Percentiles rank a stretch among this genome's conserved stretches.
These are phyloP conservation scores for Phytophthora idaei DNA, from an alignment of 352 stramenopile species.

Conservation along the genomic window DNA sequence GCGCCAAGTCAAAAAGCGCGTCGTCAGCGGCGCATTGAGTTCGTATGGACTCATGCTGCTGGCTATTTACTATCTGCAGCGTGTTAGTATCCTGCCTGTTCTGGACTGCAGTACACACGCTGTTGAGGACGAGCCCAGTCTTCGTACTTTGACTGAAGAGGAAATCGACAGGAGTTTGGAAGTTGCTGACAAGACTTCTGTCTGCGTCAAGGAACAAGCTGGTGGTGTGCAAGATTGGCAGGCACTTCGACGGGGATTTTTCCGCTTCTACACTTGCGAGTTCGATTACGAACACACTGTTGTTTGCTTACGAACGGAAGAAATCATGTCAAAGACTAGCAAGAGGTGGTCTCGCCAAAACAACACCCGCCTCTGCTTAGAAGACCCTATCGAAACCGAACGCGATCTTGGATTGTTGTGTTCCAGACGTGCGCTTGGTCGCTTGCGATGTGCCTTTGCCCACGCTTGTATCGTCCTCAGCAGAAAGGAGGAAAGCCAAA, in stretches of 20 bases:
- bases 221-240: constrained; percentile 28
- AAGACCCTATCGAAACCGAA: constrained; percentile 78
- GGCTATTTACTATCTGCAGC: constrained; percentile 75
- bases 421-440: constrained; percentile 55
- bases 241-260: constrained; percentile 64
- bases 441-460: constrained; percentile 59
- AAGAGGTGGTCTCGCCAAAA: constrained; percentile 56
- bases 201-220: constrained; percentile 1
- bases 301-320: constrained; percentile 53
- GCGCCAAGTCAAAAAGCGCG: constrained; percentile 39
- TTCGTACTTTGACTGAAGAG: constrained; percentile 28
- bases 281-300: constrained; percentile 76
- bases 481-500: constrained; percentile 3
- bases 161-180: constrained; percentile 32
- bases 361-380: constrained; percentile 55
- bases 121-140: constrained; percentile 24
- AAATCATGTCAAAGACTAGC: constrained; percentile 41
- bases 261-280: constrained; percentile 72
- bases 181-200: constrained; percentile 23
- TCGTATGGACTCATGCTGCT: constrained; percentile 79
- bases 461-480: constrained; percentile 48
- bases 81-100: constrained; percentile 41
- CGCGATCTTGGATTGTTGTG: constrained; percentile 76
- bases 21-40: constrained; percentile 49
- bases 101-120: constrained; percentile 45